Base-by-base conservation (phyloP, 2,329 filamentous ascomycete species). In the Calcarisporium arbuscula region DNA sequence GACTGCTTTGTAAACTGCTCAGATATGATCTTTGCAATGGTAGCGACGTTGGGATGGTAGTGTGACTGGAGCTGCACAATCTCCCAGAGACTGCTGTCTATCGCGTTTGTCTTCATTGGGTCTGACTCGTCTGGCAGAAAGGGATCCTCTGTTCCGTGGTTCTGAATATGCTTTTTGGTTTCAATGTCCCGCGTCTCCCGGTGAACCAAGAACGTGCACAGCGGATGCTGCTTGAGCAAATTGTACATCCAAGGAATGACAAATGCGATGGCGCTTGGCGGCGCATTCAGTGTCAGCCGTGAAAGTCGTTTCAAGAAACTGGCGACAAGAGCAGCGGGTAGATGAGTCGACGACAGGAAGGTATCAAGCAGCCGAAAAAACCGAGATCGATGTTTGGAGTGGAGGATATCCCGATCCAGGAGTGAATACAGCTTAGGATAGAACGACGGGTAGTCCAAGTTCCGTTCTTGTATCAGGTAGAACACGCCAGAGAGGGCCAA, bases 1-100 rank as follows among this genome's bases (percentile, higher is more conserved):
- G 82, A 74, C 47, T 88, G 81, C 64, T 98, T 98, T 3, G 92
- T 98, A 58, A 96, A 98, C 57, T 96, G 92, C 62, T 96, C 88
- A 3, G 85, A 85, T 38, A 98, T 79, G 44, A 98, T 95, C 60
- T 88, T 92, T 28, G 88, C 83, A 47, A 98, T 79, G 4, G 89
- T 92, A 1, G 90, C 89, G 17, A 98, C 87, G 49, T 96, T 98
- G 11, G 94, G 92, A 55, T 98, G 92, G 60, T 94, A 96, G 59
- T 98, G 94, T 1, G 80, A 82, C 58, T 94, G 87, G 38, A 96
- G 67, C 39, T 87, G 88, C 40, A 94, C 84, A 34, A 98, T 72
- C 58, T 98, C 92, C 94, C 92, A 98, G 7, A 98, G 64, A 57
- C 83, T 88, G 59, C 87, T 95, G 38, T 96, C 88, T 39, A 98